Evolutionary conservation across 2,329 filamentous ascomycete species (phyloP).

Genomic region (Phaeophleospora eucalypticola): DNA sequence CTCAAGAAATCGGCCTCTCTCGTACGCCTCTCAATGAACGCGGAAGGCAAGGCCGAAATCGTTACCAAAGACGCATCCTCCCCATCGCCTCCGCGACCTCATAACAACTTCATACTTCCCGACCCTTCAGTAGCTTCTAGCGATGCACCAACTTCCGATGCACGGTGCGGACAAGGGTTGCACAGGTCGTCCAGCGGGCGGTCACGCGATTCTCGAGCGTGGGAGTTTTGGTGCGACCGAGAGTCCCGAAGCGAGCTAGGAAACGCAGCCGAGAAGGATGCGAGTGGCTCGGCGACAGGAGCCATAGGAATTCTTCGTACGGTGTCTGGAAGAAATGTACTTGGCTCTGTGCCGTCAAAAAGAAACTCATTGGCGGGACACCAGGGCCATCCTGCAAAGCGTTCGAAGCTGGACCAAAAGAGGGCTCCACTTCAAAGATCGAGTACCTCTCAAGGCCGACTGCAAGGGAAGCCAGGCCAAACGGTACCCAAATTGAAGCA

Average conservation of each 20-base stretch:
- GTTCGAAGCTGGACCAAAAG: constrained; percentile 47
- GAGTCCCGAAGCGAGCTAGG: constrained; percentile 75
- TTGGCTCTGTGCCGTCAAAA: constrained; percentile 56
- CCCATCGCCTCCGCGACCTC: constrained; percentile 58
- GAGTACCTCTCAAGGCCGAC: constrained; percentile 30
- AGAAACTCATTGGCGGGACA: constrained; percentile 51
- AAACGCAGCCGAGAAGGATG: constrained; percentile 75
- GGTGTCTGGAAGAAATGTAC: constrained; percentile 54
- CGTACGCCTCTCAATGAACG: constrained; percentile 74
- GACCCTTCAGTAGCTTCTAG: background rate
- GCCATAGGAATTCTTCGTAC: constrained; percentile 79
- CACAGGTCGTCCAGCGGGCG: constrained; percentile 58
- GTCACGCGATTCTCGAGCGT: constrained; percentile 81
- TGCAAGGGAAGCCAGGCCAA: constrained; percentile 20
- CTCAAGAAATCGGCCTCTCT: constrained; percentile 43
- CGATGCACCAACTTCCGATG: constrained; percentile 31
- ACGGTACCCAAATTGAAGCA: constrained; percentile 21
- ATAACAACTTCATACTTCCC: constrained; percentile 28
- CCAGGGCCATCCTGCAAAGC: constrained; percentile 25
- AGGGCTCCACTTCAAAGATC: constrained; percentile 30
- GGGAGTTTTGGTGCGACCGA: constrained; percentile 86
- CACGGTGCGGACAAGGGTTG: constrained; percentile 23
- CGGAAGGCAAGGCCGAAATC: constrained; percentile 87
- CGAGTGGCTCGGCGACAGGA: constrained; percentile 71
- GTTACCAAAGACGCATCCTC: constrained; percentile 65